These are phyloP conservation scores for Blastobotrys arbuscula DNA, from an alignment of 1,139 yeast genomes.

Conservation along the genomic window DNA sequence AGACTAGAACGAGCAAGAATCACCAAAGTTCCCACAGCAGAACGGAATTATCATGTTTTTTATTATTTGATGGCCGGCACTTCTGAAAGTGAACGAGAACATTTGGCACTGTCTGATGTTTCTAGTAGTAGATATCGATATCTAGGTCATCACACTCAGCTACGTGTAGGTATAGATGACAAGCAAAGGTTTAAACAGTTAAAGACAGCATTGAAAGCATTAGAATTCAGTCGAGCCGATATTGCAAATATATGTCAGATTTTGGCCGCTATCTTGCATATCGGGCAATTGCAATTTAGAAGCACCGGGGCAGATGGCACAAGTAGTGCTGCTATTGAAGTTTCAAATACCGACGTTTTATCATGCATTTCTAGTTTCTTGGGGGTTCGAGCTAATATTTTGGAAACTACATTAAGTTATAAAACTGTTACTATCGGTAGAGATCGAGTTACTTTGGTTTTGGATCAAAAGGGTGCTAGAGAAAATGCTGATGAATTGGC, in stretches of 20 bases:
- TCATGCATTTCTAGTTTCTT: constrained; percentile 37
- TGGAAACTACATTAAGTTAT: constrained; percentile 36
- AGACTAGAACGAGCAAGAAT: constrained; percentile 39
- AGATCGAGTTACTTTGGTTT: constrained; percentile 39
- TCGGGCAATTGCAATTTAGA: constrained; percentile 38
- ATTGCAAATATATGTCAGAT: constrained; percentile 41
- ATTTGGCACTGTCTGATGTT: constrained; percentile 33
- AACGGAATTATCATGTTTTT: constrained; percentile 40
- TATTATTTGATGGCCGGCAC: constrained; percentile 39
- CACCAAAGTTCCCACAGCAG: constrained; percentile 39
- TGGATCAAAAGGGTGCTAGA: constrained; percentile 39
- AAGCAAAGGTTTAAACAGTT: constrained; percentile 34
- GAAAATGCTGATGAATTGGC: constrained; percentile 41
- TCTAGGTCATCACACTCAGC: constrained; percentile 39
- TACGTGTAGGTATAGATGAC: constrained; percentile 37
- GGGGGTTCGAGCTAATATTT: constrained; percentile 37
- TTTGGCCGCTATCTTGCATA: constrained; percentile 40
- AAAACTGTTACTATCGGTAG: constrained; percentile 36
- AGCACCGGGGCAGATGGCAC: constrained; percentile 34
- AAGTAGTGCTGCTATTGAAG: constrained; percentile 36
- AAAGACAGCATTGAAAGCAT: constrained; percentile 33
- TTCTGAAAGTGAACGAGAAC: constrained; percentile 36
- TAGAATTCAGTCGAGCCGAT: constrained; percentile 38
- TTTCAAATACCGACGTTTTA: constrained; percentile 34
- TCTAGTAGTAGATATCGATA: constrained; percentile 33